Evolutionary conservation across 2,329 filamentous ascomycete genomes (phyloP).

Genomic region (Endothia cerciana): DNA sequence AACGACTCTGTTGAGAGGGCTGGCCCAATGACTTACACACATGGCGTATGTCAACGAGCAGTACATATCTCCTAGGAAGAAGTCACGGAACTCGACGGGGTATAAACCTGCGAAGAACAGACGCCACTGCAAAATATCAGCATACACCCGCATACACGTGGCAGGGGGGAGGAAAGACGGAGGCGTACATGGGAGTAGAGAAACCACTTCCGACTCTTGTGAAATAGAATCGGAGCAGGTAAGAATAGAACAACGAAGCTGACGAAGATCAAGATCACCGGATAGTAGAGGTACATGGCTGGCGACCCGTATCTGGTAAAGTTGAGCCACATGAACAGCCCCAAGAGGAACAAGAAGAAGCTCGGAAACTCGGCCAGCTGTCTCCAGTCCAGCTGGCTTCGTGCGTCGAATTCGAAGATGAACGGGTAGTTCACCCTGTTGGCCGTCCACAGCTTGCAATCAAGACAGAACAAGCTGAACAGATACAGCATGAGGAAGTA

Average conservation of each 20-base stretch:
- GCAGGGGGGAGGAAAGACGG: not conserved
- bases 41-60: constrained; percentile 92
- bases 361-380: constrained; percentile 85
- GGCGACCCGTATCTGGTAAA: constrained; percentile 71
- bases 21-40: constrained; percentile 62
- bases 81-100: constrained; percentile 94
- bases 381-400: constrained; percentile 87
- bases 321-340: constrained; percentile 86
- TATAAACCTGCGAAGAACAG: constrained; percentile 84
- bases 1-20: accelerated
- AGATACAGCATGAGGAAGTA: constrained; percentile 85
- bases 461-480: constrained; percentile 81
- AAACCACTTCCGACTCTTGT: constrained; percentile 82
- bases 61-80: constrained; percentile 97
- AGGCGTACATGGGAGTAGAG: constrained; percentile 79
- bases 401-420: constrained; percentile 93
- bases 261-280: constrained; percentile 75
- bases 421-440: constrained; percentile 95
- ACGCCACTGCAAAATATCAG: constrained; percentile 65
- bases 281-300: constrained; percentile 81
- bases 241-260: constrained; percentile 73
- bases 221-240: constrained; percentile 74
- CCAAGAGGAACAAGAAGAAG: constrained; percentile 77
- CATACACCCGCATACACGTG: not conserved
- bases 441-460: constrained; percentile 80